Evolutionary conservation across 164 flowering plant genomes (phyloP), one percentile per base, ranked within the genome.

Genomic region (Pachysandra terminalis): DNA sequence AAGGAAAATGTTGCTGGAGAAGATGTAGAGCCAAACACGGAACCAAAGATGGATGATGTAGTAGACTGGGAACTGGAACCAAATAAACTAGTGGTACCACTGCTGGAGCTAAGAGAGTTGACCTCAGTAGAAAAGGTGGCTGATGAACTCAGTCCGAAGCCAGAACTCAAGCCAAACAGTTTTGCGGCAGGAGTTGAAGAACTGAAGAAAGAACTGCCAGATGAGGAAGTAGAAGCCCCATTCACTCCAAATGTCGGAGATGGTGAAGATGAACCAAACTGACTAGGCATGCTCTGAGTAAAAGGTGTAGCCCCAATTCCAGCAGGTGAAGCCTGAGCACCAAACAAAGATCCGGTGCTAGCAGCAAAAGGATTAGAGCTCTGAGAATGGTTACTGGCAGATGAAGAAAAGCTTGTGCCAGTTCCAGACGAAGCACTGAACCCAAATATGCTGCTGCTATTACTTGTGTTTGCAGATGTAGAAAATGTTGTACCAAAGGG

Each of bases 221-320:
- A 69, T 26, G 75, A 65, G 49, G 74, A 76, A n/a, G 81, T 1
- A 5, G 90, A 52, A 63, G 79, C 70, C 16, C 76, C 81, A 62
- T 75, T 58, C 40, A 70, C 67, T 15, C 87, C 87, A 69, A 72
- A 84, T 1, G 77, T 52, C 16, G 86, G 71, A 56, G 84, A 56
- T 59, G 89, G 62, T 12, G 78, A 68, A 73, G 96, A 73, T 57
- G 95, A 79, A 35, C 82, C 78, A 66, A 80, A 81, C 48, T 81
- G 87, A 71, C 71, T 32, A 0, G 90, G 80, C 35, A 67, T 65
- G 63, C 77, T 81, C 49, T 77, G 82, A 2, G 83, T 61, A 52
- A 77, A 63, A 26, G 74, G 56, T 22, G 82, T 61, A 70, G 54
- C 16, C 24, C 68, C 80, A 67, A 77, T 74, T n/a, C 65, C 79